Base-by-base conservation (phyloP, 768 basidiomycete species). In the Suillus placidus region DNA sequence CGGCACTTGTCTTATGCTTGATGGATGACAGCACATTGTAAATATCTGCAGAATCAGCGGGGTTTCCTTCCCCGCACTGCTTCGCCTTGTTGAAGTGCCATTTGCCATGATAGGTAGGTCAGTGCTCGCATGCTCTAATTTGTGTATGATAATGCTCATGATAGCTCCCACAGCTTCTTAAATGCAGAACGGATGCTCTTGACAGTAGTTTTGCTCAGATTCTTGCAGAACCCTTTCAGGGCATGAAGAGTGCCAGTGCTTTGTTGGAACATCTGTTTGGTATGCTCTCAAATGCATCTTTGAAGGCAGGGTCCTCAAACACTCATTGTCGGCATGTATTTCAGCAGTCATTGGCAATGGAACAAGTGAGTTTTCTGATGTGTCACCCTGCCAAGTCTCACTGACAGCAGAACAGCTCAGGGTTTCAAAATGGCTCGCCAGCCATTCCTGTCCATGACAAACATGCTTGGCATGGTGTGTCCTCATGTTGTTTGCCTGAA, bases 1-100 rank as follows among this genome's bases (percentile, higher is more conserved):
- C 71, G 2, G 64, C 42, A 38, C 68, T 54, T 10, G 68, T 16
- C 56, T 70, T 66, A 32, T 74, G 67, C 32, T 74, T 76, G 54
- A 78, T 54, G 0, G 70, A 68, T 37, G 74, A 71, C 7, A 77
- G 52, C 7, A 78, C 34, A 1, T 67, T 61, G 12, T 70, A 64
- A 1, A 79, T 72, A 26, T 68, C 66, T 30, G 55, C 57, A 0
- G 73, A 73, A 1, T 72, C 62, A 0, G 75, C 76, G 4, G 75
- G 80, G 60, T 74, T 75, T 2, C 79, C 78, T 18, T 52, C 51
- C 51, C 51, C 32, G 8, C 8, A 16, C 16, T 52, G 51, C 6
- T 30, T 52, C 2, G 16, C 51, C 51, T 52, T 16, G 1, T 52
- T 18, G 1, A 52, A 30, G 6, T 52, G 51, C 51, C 51, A 52